Percentiles rank a stretch among this genome's conserved stretches.
These are phyloP conservation scores for Papiliotrema terrestris DNA, from an alignment of 1,284 basidiomycete genomes.

Conservation along the genomic window DNA sequence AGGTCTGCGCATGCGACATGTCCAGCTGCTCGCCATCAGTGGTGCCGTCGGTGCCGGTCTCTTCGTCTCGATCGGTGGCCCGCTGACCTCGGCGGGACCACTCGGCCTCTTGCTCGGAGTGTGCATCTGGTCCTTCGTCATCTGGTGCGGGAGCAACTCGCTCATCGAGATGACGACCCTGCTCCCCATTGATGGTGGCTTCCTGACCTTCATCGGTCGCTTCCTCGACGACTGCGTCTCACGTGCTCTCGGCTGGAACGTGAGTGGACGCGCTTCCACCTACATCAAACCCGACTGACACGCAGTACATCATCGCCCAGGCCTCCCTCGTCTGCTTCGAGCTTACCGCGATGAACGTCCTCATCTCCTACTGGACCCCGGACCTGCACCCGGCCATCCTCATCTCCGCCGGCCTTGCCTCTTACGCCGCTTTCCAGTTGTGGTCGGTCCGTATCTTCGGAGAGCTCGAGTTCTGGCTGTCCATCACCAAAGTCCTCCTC, in stretches of 20 bases:
- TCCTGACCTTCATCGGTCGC: constrained; percentile 18
- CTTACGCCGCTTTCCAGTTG: constrained; percentile 23
- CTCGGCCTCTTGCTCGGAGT: constrained; percentile 27
- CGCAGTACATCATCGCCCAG: constrained; percentile 19
- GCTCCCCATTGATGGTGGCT: constrained; percentile 21
- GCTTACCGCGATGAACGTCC: constrained; percentile 29
- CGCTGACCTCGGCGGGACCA: constrained; percentile 49
- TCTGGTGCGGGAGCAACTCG: constrained; percentile 22
- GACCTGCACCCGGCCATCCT: constrained; percentile 29
- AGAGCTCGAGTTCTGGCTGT: constrained; percentile 52
- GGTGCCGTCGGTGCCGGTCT: constrained; percentile 61
- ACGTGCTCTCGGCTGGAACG: constrained; percentile 22
- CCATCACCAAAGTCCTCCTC: constrained; percentile 35
- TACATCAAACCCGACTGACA: neutral
- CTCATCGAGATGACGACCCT: constrained; percentile 25
- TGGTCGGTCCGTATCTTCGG: constrained; percentile 47
- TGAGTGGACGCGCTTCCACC: neutral
- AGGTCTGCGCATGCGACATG: neutral
- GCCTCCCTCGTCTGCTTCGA: constrained; percentile 23
- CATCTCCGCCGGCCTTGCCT: constrained; percentile 22
- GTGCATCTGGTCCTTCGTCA: constrained; percentile 20
- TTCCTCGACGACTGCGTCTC: constrained; percentile 22
- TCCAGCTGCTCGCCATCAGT: constrained; percentile 2
- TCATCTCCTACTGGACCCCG: constrained; percentile 28
- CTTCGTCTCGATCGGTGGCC: constrained; percentile 24